Conservation (phyloP, 176 grass and related monocot genomes). For the Carex littledalei region DNA sequence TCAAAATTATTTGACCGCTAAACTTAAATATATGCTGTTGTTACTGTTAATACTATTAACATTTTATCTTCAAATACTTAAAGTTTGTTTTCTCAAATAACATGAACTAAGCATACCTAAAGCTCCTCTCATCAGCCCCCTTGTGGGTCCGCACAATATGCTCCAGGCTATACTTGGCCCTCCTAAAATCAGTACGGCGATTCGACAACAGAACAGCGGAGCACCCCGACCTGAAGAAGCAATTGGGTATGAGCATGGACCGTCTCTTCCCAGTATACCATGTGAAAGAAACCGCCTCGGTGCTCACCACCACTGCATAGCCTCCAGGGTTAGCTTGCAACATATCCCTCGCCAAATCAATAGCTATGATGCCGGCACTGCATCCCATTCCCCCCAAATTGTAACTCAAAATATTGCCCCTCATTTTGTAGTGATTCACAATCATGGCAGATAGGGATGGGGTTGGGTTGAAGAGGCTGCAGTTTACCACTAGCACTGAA, state of each 20-base stretch:
- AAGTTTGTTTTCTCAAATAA: not conserved
- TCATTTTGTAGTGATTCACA: slow-evolving; percentile 99
- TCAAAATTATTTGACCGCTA: too few relatives aligned
- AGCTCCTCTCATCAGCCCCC: slow-evolving; percentile 78
- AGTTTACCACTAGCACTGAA: slow-evolving; percentile 89
- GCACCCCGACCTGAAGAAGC: slow-evolving; percentile 79
- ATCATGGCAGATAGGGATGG: slow-evolving; percentile 96
- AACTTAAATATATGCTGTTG: not conserved
- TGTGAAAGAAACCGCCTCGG: slow-evolving; percentile 84
- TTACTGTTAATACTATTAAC: not conserved
- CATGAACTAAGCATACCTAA: slow-evolving; percentile 27
- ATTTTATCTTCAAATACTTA: not conserved
- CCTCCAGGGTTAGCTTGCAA: slow-evolving; percentile 73
- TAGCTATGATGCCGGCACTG: slow-evolving; percentile 78
- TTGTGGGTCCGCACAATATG: slow-evolving; percentile 97
- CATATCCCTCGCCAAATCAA: slow-evolving; percentile 92
- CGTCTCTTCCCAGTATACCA: slow-evolving; percentile 82
- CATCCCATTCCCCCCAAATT: slow-evolving; percentile 98
- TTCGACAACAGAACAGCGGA: slow-evolving; percentile 78
- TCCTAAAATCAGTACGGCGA: slow-evolving; percentile 72
- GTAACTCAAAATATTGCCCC: slow-evolving; percentile 97
- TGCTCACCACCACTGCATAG: slow-evolving; percentile 80
- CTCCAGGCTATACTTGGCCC: slow-evolving; percentile 93
- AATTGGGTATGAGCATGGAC: slow-evolving; percentile 95
- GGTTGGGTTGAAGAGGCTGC: slow-evolving; percentile 98